Evolutionary conservation across 2,329 filamentous ascomycete species (phyloP).

Genomic region (Emmonsia crescens): DNA sequence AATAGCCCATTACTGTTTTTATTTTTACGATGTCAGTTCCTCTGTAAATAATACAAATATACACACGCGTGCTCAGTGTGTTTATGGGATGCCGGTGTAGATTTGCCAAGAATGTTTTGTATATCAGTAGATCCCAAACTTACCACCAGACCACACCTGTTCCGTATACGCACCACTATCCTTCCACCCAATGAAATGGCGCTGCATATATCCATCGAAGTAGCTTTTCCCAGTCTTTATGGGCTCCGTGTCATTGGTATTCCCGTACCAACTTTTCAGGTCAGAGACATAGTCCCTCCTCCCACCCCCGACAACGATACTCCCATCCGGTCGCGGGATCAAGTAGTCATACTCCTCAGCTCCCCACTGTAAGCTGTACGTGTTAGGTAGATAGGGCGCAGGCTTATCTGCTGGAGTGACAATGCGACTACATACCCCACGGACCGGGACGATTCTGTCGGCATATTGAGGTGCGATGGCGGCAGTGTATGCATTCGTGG

Average conservation of each 20-base stretch:
- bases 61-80: neutral
- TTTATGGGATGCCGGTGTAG: neutral
- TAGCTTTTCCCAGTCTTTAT: conserved; percentile 34
- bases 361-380: conserved; percentile 52
- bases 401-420: conserved; percentile 16
- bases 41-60: neutral
- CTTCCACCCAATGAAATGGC: conserved; percentile 28
- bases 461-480: conserved; percentile 58
- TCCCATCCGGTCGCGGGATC: conserved; percentile 44
- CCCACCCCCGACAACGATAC: conserved; percentile 53
- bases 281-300: conserved; percentile 35
- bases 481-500: conserved; percentile 77
- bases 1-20: conserved; percentile 40
- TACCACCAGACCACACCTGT: conserved; percentile 27
- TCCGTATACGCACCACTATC: conserved; percentile 22
- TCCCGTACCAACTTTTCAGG: conserved; percentile 35
- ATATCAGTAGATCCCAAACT: conserved; percentile 9
- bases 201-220: conserved; percentile 31
- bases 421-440: conserved; percentile 42
- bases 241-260: conserved; percentile 40
- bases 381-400: conserved; percentile 29
- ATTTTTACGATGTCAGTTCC: conserved; percentile 16
- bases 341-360: conserved; percentile 55
- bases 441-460: conserved; percentile 63
- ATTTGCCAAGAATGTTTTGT: neutral